Evolutionary conservation across 257 asterid genomes (phyloP).

Genomic region (Verbena officinalis): DNA sequence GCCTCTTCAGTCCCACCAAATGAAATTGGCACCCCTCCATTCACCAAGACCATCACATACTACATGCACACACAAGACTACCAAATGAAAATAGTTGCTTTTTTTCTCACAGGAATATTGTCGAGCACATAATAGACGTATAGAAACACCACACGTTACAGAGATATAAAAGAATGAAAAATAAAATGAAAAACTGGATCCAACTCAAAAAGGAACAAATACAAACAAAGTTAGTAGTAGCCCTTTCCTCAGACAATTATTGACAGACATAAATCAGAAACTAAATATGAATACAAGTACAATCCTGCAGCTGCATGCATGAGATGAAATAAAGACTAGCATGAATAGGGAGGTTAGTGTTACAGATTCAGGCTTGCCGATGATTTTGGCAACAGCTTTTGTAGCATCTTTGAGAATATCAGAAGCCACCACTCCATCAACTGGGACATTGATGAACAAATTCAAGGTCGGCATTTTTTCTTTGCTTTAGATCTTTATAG

Average conservation of each 20-base stretch:
- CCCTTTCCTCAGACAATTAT: slow-evolving; percentile 20
- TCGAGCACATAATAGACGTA: too few relatives aligned
- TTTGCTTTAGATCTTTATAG: not conserved
- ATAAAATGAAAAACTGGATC: not conserved
- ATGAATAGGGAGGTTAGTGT: not conserved
- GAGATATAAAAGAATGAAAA: not conserved
- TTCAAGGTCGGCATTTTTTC: slow-evolving; percentile 83
- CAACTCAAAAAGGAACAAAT: not conserved
- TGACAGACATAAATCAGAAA: slow-evolving; percentile 25
- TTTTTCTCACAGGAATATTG: not conserved
- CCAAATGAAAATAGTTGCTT: slow-evolving; percentile 1
- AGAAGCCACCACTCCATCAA: slow-evolving; percentile 88
- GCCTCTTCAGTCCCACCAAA: slow-evolving; percentile 93
- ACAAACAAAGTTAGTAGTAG: not conserved
- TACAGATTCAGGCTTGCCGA: slow-evolving; percentile 95
- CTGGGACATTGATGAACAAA: slow-evolving; percentile 82
- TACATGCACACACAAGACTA: slow-evolving; percentile 29
- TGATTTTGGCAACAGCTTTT: slow-evolving; percentile 88
- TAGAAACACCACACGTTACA: too few relatives aligned
- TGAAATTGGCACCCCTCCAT: slow-evolving; percentile 80
- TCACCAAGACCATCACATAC: slow-evolving; percentile 91
- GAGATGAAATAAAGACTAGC: not conserved
- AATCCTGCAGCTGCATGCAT: not conserved
- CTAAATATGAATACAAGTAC: not conserved
- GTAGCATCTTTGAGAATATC: slow-evolving; percentile 94